Conservation (phyloP, 73 alveolate genomes). For the Blepharisma stoltei region DNA sequence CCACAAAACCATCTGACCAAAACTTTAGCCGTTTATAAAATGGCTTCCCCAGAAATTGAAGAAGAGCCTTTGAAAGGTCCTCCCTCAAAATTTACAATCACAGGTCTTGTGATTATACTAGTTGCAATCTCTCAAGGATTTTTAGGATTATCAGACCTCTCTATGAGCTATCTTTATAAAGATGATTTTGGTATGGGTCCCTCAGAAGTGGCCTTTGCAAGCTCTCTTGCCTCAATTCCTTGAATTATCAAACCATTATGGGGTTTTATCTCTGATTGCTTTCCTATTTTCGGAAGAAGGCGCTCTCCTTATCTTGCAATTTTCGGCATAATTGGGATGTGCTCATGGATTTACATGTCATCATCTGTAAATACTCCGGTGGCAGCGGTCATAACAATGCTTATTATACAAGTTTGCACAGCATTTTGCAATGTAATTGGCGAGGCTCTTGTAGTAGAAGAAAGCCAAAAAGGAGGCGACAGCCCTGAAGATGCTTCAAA, state of each 20-base stretch:
- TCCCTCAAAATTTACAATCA: too few species aligned
- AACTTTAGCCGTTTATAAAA: too few species aligned
- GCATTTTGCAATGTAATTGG: constrained; percentile 75
- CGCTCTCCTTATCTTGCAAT: constrained; percentile 78
- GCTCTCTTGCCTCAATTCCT: constrained; percentile 38
- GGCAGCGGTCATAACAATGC: constrained; percentile 28
- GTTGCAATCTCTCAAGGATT: constrained; percentile 37
- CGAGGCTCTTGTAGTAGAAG: constrained; percentile 82
- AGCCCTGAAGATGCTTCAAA: constrained; percentile 48
- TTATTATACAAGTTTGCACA: constrained; percentile 36
- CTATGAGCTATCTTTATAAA: constrained; percentile 47
- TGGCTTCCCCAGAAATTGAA: too few species aligned
- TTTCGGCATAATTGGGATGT: constrained; percentile 60
- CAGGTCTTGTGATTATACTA: constrained; percentile 1
- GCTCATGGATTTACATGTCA: constrained; percentile 73
- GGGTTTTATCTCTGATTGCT: constrained; percentile 91
- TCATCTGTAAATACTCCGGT: constrained; percentile 43
- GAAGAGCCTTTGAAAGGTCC: too few species aligned
- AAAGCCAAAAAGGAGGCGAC: constrained; percentile 19
- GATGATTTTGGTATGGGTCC: constrained; percentile 55
- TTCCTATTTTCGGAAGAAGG: constrained; percentile 77
- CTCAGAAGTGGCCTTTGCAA: constrained; percentile 38
- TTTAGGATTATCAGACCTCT: constrained; percentile 50
- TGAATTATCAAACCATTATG: constrained; percentile 91
- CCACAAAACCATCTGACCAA: too few species aligned